phyloP scores from a whole-genome alignment of 2,329 filamentous ascomycete species.

The Onygenales sp. region DNA sequence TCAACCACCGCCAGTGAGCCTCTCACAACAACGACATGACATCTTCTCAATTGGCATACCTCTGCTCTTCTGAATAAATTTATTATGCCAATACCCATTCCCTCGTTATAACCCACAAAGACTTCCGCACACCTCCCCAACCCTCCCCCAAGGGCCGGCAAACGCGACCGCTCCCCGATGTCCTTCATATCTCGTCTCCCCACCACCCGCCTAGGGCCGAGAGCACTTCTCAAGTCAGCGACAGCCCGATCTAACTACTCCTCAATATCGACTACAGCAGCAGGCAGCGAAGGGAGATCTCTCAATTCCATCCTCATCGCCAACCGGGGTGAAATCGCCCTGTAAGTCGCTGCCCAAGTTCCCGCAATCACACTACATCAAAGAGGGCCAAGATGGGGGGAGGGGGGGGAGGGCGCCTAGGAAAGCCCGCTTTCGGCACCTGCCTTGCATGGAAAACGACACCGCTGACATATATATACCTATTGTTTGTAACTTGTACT shows the following conservation, averaged over 20 bases:
- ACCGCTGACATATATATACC: neutral
- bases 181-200: slow-evolving; percentile 11
- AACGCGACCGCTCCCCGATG: neutral
- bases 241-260: too few relatives aligned
- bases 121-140: too few relatives aligned
- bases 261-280: neutral
- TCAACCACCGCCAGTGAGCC: neutral
- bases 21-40: too few relatives aligned
- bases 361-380: too few relatives aligned
- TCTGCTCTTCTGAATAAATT: too few relatives aligned
- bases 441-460: neutral
- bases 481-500: neutral
- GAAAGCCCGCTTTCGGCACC: too few relatives aligned
- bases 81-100: neutral
- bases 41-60: too few relatives aligned
- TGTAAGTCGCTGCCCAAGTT: slow-evolving; percentile 38
- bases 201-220: slow-evolving; percentile 9
- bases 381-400: too few relatives aligned
- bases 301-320: slow-evolving; percentile 80
- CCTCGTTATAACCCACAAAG: neutral
- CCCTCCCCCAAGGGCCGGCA: too few relatives aligned
- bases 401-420: too few relatives aligned
- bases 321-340: slow-evolving; percentile 91
- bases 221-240: slow-evolving; percentile 8
- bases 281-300: slow-evolving; percentile 22